Percentiles rank a stretch among this genome's conserved stretches.
Evolutionary conservation across 768 basidiomycete genomes (phyloP).

Genomic region (Tephrocybe sp.): DNA sequence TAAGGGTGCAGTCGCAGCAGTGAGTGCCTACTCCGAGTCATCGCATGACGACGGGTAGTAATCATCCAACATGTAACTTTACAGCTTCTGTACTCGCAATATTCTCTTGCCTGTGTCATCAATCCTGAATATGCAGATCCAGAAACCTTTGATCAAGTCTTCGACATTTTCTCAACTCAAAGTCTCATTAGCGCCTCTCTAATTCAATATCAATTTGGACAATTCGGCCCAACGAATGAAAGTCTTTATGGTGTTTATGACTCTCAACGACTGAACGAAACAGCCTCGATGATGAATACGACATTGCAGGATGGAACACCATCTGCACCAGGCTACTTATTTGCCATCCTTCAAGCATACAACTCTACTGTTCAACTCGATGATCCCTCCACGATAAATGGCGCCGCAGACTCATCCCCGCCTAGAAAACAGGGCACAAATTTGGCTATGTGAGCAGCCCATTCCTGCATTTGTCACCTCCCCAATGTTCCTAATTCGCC

Average conservation of each 20-base stretch:
- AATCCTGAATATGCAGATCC: conserved; percentile 68
- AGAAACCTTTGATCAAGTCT: conserved; percentile 60
- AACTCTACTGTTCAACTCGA: conserved; percentile 48
- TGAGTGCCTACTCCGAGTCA: conserved; percentile 34
- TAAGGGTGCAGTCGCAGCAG: conserved; percentile 78
- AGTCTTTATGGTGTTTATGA: conserved; percentile 56
- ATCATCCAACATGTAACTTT: background rate
- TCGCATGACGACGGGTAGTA: background rate
- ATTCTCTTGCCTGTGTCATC: conserved; percentile 71
- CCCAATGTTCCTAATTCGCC: background rate
- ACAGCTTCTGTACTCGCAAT: conserved; percentile 76
- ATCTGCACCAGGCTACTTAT: conserved; percentile 56
- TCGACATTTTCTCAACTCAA: conserved; percentile 78
- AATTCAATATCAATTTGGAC: conserved; percentile 57
- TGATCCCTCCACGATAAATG: conserved; percentile 22
- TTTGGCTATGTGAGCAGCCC: conserved; percentile 66
- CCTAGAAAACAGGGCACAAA: conserved; percentile 41
- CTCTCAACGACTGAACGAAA: conserved; percentile 58
- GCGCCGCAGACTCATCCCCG: conserved; percentile 17
- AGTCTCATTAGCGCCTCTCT: conserved; percentile 55
- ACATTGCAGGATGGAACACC: conserved; percentile 39
- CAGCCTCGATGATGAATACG: conserved; percentile 40
- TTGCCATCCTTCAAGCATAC: conserved; percentile 64
- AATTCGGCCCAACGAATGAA: conserved; percentile 50
- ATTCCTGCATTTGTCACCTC: background rate